Base-by-base conservation (phyloP, 1,284 basidiomycete species). In the Leccinum proximum region DNA sequence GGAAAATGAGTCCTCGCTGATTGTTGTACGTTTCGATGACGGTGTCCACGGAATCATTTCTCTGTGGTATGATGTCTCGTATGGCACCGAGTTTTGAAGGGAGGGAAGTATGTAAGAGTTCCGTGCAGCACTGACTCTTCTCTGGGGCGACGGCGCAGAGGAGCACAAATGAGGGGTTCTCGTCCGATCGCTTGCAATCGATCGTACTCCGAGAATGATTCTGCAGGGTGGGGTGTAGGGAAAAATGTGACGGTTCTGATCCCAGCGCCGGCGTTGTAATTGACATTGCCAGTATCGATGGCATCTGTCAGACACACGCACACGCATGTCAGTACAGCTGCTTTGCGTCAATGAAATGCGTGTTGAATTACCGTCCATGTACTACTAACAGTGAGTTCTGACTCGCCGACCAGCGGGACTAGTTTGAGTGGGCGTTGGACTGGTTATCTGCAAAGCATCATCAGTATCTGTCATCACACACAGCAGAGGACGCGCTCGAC, bases 371-470 rank as follows among this genome's bases (percentile, higher is more conserved):
- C 70, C 2, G 67, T 70, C 70, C 69, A 71, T 26, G 65, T 38
- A 22, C 58, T 33, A 26, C 60, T 62, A 4, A 54, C 62, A 0
- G 64, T 66, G 35, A 63, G 18, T n/a, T 66, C 67, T 1, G 70
- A 67, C 73, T 61, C 74, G 74, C 60, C 71, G 66, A 63, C 72
- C 76, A 58, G 68, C 63, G n/a, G 71, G 66, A 53, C 64, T 48
- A 61, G 16, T 59, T 64, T 77, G 74, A 63, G 66, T 68, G 22
- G 75, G 81, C 5, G 76, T 74, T 50, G 87, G 84, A 70, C 86
- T 90, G 40, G 81, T 79, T 62, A 84, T 79, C 88, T 91, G 67
- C 5, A 64, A 63, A 62, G 57, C 14, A 35, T 38, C 50, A 48
- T 67, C 58, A 69, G 65, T 37, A 62, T 58, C 50, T 62, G 57